Conservation (phyloP, 352 stramenopile genomes). For the Phytophthora niederhauseri region DNA sequence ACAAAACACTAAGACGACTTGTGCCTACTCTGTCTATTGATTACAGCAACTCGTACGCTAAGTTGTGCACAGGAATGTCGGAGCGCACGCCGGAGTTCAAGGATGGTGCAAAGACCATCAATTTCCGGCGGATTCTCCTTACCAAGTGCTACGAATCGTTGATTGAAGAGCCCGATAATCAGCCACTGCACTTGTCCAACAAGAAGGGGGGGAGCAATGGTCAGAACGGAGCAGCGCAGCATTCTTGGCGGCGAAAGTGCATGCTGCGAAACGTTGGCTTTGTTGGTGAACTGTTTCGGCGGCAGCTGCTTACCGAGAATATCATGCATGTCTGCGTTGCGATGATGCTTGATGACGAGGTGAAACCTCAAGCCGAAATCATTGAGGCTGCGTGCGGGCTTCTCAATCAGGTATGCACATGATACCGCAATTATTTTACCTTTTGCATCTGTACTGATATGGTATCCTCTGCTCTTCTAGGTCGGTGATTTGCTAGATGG, state of each 20-base stretch:
- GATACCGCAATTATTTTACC: background rate
- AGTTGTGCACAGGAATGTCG: constrained; percentile 65
- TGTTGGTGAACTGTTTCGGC: constrained; percentile 79
- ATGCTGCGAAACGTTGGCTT: constrained; percentile 81
- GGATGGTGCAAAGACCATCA: constrained; percentile 84
- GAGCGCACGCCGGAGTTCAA: constrained; percentile 82
- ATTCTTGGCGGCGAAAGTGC: constrained; percentile 75
- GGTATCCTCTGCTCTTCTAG: constrained; percentile 22
- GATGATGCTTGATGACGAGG: constrained; percentile 85
- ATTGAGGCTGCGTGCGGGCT: constrained; percentile 72
- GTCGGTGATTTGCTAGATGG: constrained; percentile 82
- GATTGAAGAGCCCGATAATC: constrained; percentile 67
- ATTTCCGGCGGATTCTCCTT: constrained; percentile 79
- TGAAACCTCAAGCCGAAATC: constrained; percentile 65
- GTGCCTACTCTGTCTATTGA: background rate
- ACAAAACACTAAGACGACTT: background rate
- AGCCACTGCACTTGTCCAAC: constrained; percentile 18
- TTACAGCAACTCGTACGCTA: constrained; percentile 62
- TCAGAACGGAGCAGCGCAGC: constrained; percentile 30
- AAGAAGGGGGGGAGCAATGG: constrained; percentile 29
- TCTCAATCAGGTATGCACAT: constrained; percentile 53
- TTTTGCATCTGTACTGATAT: background rate
- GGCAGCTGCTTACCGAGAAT: constrained; percentile 82
- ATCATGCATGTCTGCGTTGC: constrained; percentile 86
- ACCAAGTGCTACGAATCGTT: constrained; percentile 85